Evolutionary conservation across 1,139 yeast species (phyloP).

Genomic region (Saccharomycopsis hybrid): DNA sequence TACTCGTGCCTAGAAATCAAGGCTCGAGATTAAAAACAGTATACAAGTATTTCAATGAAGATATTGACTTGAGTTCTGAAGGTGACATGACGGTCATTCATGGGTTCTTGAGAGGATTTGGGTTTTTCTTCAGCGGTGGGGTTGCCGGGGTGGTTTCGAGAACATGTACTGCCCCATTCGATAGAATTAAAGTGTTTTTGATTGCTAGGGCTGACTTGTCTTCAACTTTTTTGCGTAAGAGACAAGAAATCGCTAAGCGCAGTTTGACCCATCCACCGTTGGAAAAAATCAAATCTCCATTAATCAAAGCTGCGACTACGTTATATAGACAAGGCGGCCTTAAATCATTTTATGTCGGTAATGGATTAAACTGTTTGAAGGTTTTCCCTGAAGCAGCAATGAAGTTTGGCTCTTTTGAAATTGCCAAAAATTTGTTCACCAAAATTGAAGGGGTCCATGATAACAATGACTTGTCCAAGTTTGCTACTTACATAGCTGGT

Average conservation of each 20-base stretch:
- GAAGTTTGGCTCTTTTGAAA: constrained; percentile 93
- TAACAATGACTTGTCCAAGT: constrained; percentile 62
- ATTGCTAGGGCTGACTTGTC: constrained; percentile 86
- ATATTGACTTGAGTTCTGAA: constrained; percentile 75
- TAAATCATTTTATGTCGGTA: constrained; percentile 85
- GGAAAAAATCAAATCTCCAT: constrained; percentile 52
- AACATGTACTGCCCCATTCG: constrained; percentile 96
- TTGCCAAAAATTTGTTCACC: constrained; percentile 74
- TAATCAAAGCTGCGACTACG: constrained; percentile 72
- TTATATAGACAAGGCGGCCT: constrained; percentile 87
- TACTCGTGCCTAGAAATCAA: constrained; percentile 71
- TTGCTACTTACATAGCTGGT: constrained; percentile 85
- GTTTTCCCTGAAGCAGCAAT: constrained; percentile 97
- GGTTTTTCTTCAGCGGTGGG: constrained; percentile 92
- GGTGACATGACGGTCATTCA: constrained; percentile 84
- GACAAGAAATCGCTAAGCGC: constrained; percentile 39
- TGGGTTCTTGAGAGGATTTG: constrained; percentile 77
- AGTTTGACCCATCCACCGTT: constrained; percentile 26
- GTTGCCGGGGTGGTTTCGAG: constrained; percentile 94
- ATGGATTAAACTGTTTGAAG: constrained; percentile 86
- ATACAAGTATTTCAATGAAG: constrained; percentile 72
- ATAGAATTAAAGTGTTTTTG: constrained; percentile 83
- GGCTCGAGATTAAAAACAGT: constrained; percentile 77
- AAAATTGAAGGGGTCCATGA: constrained; percentile 70
- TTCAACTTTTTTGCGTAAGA: constrained; percentile 59